Conservation (phyloP, 2,329 filamentous ascomycete species). For the Xylariales sp. region DNA sequence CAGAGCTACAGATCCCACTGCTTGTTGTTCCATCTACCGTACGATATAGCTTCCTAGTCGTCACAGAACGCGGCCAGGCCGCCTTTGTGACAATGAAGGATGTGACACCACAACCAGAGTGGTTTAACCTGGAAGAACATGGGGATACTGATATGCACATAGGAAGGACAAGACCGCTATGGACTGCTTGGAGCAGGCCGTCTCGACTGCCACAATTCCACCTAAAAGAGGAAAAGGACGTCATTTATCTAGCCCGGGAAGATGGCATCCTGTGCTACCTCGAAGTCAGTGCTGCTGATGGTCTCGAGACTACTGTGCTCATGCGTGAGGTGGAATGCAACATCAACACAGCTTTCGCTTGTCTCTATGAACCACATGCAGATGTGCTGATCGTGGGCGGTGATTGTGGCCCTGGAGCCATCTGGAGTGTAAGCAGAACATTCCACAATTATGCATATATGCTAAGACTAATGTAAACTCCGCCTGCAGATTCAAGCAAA, state of each 20-base stretch:
- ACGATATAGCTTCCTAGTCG: conserved; percentile 64
- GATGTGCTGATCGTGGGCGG: conserved; percentile 81
- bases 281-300: conserved; percentile 57
- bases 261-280: conserved; percentile 76
- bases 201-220: conserved; percentile 61
- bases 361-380: conserved; percentile 60
- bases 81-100: not conserved
- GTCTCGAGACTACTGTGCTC: conserved; percentile 49
- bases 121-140: conserved; percentile 35
- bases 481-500: conserved; percentile 47
- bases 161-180: conserved; percentile 53
- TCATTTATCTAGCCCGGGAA: conserved; percentile 82
- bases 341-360: conserved; percentile 78
- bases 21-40: conserved; percentile 70
- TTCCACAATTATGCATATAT: not conserved
- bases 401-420: conserved; percentile 69
- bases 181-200: conserved; percentile 82
- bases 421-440: conserved; percentile 59
- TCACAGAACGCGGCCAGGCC: conserved; percentile 51
- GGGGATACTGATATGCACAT: conserved; percentile 40
- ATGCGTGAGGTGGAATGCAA: conserved; percentile 67
- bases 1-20: conserved; percentile 55
- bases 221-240: conserved; percentile 64
- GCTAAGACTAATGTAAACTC: conserved; percentile 6
- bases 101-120: conserved; percentile 37